phyloP scores from a whole-genome alignment of 2,329 filamentous ascomycete genomes.

The Sporothrix humicola region DNA sequence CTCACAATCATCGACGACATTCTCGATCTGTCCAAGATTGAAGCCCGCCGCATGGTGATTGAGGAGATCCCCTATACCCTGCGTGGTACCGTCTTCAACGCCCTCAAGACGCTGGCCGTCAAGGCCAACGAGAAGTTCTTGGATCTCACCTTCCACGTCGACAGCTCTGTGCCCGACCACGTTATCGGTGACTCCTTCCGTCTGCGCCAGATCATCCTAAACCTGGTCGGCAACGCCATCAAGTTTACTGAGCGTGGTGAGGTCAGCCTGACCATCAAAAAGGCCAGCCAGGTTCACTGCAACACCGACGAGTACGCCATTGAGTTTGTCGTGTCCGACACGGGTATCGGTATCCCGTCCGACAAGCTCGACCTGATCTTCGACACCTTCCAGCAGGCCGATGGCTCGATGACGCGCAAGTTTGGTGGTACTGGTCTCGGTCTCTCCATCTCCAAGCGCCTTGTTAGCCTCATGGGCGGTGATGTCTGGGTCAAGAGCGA shows the following conservation, averaged over 20 bases:
- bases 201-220: conserved; percentile 93
- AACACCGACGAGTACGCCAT: conserved; percentile 74
- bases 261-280: conserved; percentile 89
- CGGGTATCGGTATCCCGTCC: conserved; percentile 92
- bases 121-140: conserved; percentile 96
- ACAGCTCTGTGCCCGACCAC: conserved; percentile 91
- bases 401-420: conserved; percentile 93
- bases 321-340: conserved; percentile 94
- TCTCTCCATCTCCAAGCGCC: conserved; percentile 90
- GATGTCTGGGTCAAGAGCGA: conserved; percentile 95
- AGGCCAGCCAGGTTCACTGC: conserved; percentile 64
- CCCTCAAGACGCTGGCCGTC: conserved; percentile 93
- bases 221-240: conserved; percentile 96
- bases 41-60: conserved; percentile 97
- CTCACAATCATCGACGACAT: conserved; percentile 95
- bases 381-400: conserved; percentile 98
- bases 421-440: conserved; percentile 95
- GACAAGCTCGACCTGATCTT: conserved; percentile 98
- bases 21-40: conserved; percentile 78
- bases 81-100: conserved; percentile 94
- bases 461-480: conserved; percentile 95
- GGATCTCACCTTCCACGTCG: conserved; percentile 90
- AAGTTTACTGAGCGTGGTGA: conserved; percentile 98
- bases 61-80: conserved; percentile 97
- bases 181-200: conserved; percentile 97